Conservation (phyloP, 2,329 filamentous ascomycete species). For the Chrysoporthe austroafricana region DNA sequence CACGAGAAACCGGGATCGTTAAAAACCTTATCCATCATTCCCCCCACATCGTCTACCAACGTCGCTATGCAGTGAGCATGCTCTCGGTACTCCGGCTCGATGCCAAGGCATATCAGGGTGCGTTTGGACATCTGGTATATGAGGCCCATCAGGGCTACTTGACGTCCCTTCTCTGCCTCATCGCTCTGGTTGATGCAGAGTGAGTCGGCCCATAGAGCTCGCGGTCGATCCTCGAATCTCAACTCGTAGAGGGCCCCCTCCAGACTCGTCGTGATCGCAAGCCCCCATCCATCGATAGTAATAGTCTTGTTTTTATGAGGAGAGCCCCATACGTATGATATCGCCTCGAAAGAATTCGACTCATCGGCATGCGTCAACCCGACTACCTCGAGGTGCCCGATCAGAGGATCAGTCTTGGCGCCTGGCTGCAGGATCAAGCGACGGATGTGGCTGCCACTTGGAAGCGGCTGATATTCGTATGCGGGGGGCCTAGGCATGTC, state of each 20-base stretch:
- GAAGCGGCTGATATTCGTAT: neutral
- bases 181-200: conserved; percentile 7
- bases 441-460: neutral
- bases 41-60: conserved; percentile 3
- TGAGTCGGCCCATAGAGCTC: conserved; percentile 4
- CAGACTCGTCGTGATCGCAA: neutral
- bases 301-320: neutral
- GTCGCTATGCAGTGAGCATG: neutral
- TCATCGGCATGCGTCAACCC: neutral
- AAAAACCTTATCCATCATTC: neutral
- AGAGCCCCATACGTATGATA: neutral
- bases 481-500: no score
- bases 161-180: neutral
- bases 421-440: conserved; percentile 2
- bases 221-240: neutral
- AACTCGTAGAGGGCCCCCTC: neutral
- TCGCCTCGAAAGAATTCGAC: neutral
- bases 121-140: neutral
- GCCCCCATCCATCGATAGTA: neutral
- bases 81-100: neutral
- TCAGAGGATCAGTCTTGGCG: neutral
- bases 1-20: neutral
- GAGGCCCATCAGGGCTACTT: conserved; percentile 2
- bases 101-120: neutral
- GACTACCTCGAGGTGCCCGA: conserved; percentile 2